These are phyloP conservation scores for Bothriochloa decipiens DNA, from an alignment of 176 grass and related monocot genomes.

Conservation along the genomic window DNA sequence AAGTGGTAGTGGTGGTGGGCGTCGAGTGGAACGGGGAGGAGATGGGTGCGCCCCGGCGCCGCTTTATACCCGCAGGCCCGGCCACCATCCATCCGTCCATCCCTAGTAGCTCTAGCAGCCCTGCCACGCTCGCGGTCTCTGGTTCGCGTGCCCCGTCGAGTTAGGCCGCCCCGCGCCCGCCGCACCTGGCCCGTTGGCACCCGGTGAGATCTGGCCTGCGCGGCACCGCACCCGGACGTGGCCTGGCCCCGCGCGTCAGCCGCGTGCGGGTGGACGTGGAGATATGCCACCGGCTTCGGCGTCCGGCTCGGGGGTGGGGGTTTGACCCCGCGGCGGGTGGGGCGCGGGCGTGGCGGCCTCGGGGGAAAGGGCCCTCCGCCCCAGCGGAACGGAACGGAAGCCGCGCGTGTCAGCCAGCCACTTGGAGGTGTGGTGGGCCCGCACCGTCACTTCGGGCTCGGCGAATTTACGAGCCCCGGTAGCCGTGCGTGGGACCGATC, in stretches of 20 bases:
- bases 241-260: conserved; percentile 42
- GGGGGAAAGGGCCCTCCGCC: no score
- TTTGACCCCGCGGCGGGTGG: not conserved
- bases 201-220: not conserved
- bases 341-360: not conserved
- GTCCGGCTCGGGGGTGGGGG: not conserved
- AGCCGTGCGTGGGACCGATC: not conserved
- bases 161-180: conserved; percentile 1
- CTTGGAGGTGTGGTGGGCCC: not conserved
- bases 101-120: not conserved
- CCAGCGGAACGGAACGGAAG: not conserved
- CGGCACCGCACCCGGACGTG: no score
- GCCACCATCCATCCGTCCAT: conserved; percentile 12
- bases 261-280: not conserved
- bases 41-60: conserved; percentile 9
- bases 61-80: conserved; percentile 40
- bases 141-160: conserved; percentile 45
- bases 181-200: conserved; percentile 27
- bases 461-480: conserved; percentile 3
- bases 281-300: not conserved
- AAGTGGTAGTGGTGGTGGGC: not conserved
- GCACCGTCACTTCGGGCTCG: conserved; percentile 12
- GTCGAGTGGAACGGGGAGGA: conserved; percentile 16
- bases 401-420: conserved; percentile 26
- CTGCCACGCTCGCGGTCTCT: not conserved